These are phyloP conservation scores for Diaporthe vexans DNA, from an alignment of 2,329 filamentous ascomycete genomes.

Conservation along the genomic window DNA sequence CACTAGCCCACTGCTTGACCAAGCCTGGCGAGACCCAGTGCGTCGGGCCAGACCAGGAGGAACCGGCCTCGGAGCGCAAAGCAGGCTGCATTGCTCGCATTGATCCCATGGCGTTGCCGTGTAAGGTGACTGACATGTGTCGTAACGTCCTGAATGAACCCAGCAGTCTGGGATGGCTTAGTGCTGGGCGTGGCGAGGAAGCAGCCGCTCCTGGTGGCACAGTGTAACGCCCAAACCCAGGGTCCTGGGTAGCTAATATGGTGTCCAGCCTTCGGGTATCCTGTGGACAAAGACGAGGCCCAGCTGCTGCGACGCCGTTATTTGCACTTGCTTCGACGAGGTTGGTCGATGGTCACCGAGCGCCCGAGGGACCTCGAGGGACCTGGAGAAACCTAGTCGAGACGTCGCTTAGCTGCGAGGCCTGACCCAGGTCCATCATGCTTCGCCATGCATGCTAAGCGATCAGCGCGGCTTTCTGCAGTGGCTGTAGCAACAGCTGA, in stretches of 20 bases:
- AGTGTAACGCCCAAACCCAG: not conserved
- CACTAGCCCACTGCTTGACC: not conserved
- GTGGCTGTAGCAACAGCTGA: not conserved
- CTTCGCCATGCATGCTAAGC: not conserved
- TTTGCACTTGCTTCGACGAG: not conserved
- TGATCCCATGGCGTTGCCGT: slow-evolving; percentile 2
- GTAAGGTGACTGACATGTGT: slow-evolving; percentile 21
- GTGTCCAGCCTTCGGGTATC: not conserved
- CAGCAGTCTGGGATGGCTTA: slow-evolving; percentile 1
- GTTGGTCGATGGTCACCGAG: not conserved
- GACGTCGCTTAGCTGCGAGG: slow-evolving; percentile 16
- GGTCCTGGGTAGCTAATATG: not conserved
- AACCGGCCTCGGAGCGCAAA: not conserved
- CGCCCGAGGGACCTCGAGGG: not conserved
- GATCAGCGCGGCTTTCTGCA: slow-evolving; percentile 1
- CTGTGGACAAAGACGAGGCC: not conserved
- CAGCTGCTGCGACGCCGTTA: slow-evolving; percentile 4
- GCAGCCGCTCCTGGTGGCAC: not conserved
- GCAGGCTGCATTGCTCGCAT: not conserved
- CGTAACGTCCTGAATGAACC: slow-evolving; percentile 2
- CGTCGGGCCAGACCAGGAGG: slow-evolving; percentile 5
- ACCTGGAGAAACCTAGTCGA: slow-evolving; percentile 10
- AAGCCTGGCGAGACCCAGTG: slow-evolving; percentile 3
- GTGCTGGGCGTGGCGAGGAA: not conserved
- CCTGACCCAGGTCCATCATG: slow-evolving; percentile 15